Percentiles rank a stretch among this genome's conserved stretches.
phyloP scores from a whole-genome alignment of 2,329 filamentous ascomycete species.

The Hymenoscyphus repandus region DNA sequence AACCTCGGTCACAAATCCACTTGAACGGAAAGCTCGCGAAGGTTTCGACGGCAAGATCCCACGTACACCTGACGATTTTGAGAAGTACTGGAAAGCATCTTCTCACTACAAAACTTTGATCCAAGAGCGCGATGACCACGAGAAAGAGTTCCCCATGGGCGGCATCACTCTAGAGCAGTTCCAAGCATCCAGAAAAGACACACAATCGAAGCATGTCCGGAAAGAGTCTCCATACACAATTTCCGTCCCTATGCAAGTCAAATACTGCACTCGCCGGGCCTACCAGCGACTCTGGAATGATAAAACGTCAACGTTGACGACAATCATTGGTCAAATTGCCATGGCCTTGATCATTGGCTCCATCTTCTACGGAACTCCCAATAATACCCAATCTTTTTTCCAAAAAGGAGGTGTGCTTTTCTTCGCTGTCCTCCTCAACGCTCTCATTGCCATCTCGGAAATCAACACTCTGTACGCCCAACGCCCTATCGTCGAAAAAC shows the following conservation, averaged over 20 bases:
- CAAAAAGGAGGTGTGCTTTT: constrained; percentile 60
- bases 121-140: constrained; percentile 47
- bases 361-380: constrained; percentile 57
- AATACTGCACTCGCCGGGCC: constrained; percentile 75
- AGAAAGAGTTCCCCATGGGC: constrained; percentile 35
- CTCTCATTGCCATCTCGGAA: constrained; percentile 57
- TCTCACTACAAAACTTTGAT: constrained; percentile 37
- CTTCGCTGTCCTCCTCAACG: constrained; percentile 63
- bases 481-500: constrained; percentile 89
- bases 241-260: constrained; percentile 69
- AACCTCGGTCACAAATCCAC: constrained; percentile 64
- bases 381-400: constrained; percentile 53
- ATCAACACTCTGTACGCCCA: constrained; percentile 75
- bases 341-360: constrained; percentile 46
- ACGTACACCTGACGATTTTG: constrained; percentile 51
- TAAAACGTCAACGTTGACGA: constrained; percentile 58
- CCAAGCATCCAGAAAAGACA: constrained; percentile 30
- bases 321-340: constrained; percentile 33
- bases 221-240: constrained; percentile 77
- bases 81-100: constrained; percentile 45
- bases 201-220: constrained; percentile 49
- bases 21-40: constrained; percentile 50
- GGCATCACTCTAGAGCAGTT: constrained; percentile 35
- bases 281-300: constrained; percentile 75
- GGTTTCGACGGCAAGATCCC: constrained; percentile 55